Evolutionary conservation across 2,329 filamentous ascomycete genomes (phyloP).

Genomic region (Cladosporium cucumerinum): DNA sequence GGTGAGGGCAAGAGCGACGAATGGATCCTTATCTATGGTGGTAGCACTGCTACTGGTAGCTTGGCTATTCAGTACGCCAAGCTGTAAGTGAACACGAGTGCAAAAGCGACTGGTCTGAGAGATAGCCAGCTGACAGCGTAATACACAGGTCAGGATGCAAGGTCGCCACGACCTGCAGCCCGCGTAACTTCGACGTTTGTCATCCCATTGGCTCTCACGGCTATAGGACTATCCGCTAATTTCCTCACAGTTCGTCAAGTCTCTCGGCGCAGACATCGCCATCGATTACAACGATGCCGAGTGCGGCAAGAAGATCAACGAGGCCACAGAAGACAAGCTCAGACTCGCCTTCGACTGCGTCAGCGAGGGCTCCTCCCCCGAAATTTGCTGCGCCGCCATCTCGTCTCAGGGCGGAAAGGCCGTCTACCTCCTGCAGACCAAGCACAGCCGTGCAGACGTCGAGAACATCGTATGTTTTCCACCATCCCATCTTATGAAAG

Average conservation of each 20-base stretch:
- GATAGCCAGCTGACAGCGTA: constrained; percentile 43
- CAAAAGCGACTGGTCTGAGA: neutral
- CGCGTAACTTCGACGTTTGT: constrained; percentile 42
- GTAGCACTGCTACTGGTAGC: constrained; percentile 47
- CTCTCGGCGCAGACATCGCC: constrained; percentile 46
- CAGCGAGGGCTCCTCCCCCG: constrained; percentile 36
- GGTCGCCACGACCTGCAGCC: constrained; percentile 48
- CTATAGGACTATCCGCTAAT: neutral
- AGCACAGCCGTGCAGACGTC: constrained; percentile 43
- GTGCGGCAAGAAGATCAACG: constrained; percentile 46
- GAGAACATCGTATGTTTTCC: constrained; percentile 34
- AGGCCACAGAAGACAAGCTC: constrained; percentile 44
- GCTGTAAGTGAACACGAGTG: constrained; percentile 25
- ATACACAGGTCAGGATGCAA: constrained; percentile 34
- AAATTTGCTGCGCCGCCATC: constrained; percentile 43
- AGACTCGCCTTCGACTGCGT: constrained; percentile 51
- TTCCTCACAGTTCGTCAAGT: constrained; percentile 39
- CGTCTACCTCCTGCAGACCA: constrained; percentile 41
- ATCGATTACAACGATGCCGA: constrained; percentile 52
- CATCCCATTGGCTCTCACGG: neutral
- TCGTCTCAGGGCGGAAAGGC: constrained; percentile 29
- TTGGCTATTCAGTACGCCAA: constrained; percentile 48
- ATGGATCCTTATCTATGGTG: constrained; percentile 49
- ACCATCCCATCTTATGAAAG: neutral
- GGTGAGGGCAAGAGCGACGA: constrained; percentile 30